phyloP scores from a whole-genome alignment of 2,329 filamentous ascomycete genomes.

The Paecilomyces fulvus region DNA sequence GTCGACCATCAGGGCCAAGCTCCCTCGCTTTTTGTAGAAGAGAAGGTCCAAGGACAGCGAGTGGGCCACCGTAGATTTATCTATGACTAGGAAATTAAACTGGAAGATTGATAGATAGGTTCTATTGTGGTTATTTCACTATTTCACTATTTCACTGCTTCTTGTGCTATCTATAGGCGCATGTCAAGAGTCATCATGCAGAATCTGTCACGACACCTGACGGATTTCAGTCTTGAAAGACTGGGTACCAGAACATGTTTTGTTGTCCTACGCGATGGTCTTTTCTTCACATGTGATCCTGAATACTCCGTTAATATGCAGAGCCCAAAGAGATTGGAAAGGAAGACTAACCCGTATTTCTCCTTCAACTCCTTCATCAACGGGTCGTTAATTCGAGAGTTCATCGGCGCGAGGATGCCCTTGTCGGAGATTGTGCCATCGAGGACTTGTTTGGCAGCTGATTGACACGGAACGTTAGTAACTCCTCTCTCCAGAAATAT shows the following conservation, averaged over 20 bases:
- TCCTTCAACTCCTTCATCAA: constrained; percentile 71
- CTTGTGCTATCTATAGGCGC: constrained; percentile 18
- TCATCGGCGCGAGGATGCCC: constrained; percentile 71
- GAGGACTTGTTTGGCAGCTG: constrained; percentile 67
- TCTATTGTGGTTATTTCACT: background rate
- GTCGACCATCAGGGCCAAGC: too few species aligned
- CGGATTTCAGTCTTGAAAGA: background rate
- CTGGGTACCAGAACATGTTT: background rate
- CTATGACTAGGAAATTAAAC: background rate
- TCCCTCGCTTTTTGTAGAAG: too few species aligned
- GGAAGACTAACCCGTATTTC: constrained; percentile 49
- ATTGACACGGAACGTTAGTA: background rate
- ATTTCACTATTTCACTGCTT: background rate
- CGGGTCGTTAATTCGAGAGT: constrained; percentile 59
- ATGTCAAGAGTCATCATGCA: constrained; percentile 62
- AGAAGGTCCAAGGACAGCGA: too few species aligned
- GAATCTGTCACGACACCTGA: background rate
- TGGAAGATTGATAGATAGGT: background rate
- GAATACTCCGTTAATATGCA: background rate
- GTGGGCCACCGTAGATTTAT: too few species aligned
- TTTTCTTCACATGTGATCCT: background rate
- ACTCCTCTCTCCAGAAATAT: background rate
- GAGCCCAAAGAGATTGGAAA: background rate
- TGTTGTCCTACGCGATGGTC: background rate
- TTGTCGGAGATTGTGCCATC: constrained; percentile 64